Evolutionary conservation across 2,329 filamentous ascomycete genomes (phyloP).

Genomic region (Aspergillus sojae): DNA sequence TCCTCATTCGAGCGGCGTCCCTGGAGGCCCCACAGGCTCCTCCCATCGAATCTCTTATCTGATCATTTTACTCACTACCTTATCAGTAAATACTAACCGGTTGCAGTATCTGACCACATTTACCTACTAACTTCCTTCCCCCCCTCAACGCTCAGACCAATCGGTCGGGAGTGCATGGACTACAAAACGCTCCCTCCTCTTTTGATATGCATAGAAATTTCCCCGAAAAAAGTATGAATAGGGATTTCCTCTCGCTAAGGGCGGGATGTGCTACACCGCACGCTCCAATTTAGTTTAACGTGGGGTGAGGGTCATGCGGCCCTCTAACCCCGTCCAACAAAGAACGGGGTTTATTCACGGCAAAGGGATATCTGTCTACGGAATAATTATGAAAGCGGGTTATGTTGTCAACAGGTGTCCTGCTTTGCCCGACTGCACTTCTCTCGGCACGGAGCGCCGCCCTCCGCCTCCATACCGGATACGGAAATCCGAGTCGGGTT

Average conservation of each 20-base stretch:
- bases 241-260: background rate
- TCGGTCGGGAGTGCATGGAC: background rate
- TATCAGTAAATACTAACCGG: background rate
- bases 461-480: background rate
- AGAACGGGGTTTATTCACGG: background rate
- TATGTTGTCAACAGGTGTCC: background rate
- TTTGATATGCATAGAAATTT: background rate
- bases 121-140: background rate
- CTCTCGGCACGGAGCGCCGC: background rate
- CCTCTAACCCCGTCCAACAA: background rate
- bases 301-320: conserved; percentile 2
- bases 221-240: conserved; percentile 2
- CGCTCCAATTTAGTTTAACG: conserved; percentile 3
- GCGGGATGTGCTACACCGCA: conserved; percentile 2
- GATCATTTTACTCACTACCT: conserved; percentile 11
- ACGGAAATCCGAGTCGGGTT: background rate
- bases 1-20: background rate
- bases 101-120: background rate
- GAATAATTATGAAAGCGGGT: background rate
- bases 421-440: background rate
- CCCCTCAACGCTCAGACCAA: background rate
- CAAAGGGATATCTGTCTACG: background rate
- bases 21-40: conserved; percentile 6
- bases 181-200: background rate
- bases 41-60: conserved; percentile 11